Conservation (phyloP, 768 basidiomycete genomes). For the Suillus discolor region DNA sequence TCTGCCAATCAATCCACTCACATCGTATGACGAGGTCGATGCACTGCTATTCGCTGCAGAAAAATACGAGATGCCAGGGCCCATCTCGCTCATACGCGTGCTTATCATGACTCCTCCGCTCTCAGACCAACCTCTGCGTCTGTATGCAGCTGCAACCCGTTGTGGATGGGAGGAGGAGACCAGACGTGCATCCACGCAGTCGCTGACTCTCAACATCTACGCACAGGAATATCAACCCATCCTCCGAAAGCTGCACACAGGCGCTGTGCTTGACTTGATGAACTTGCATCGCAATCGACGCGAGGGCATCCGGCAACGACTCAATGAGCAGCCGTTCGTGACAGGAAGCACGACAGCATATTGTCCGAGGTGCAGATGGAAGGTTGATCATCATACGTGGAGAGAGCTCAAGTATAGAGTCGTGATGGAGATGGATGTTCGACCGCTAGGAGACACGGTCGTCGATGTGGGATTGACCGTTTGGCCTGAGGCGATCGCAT, state of each 20-base stretch:
- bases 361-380: constrained; percentile 52
- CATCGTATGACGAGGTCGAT: constrained; percentile 57
- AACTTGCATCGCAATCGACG: constrained; percentile 56
- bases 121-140: constrained; percentile 49
- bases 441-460: constrained; percentile 63
- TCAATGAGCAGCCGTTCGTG: constrained; percentile 64
- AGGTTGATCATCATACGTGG: constrained; percentile 63
- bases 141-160: constrained; percentile 57
- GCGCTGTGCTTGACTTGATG: constrained; percentile 55
- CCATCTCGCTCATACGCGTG: constrained; percentile 59
- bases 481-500: constrained; percentile 62
- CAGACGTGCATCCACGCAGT: constrained; percentile 53
- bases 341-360: constrained; percentile 38
- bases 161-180: constrained; percentile 63
- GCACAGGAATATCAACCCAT: constrained; percentile 44
- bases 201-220: constrained; percentile 56
- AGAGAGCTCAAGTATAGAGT: constrained; percentile 63
- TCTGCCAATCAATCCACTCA: constrained; percentile 49
- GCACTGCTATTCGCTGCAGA: constrained; percentile 62
- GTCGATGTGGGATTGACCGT: constrained; percentile 46
- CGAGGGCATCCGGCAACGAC: constrained; percentile 48
- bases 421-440: constrained; percentile 56
- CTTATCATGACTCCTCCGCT: constrained; percentile 56
- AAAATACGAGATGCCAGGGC: constrained; percentile 73
- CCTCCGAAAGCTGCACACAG: constrained; percentile 49